Evolutionary conservation across 225 moss, liverwort and hornwort genomes (phyloP).

Genomic region (Anthoceros angustus): DNA sequence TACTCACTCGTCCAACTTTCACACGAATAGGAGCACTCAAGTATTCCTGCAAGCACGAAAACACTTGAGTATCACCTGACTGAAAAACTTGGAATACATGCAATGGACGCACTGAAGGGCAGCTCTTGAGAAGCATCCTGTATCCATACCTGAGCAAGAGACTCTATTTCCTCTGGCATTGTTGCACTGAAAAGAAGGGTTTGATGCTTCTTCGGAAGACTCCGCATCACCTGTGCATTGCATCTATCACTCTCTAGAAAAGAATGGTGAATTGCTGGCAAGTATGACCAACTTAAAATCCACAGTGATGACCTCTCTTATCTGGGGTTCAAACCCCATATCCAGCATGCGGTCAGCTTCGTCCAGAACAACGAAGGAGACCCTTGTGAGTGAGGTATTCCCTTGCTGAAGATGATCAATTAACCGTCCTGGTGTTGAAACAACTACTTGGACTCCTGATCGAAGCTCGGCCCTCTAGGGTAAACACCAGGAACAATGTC

Average conservation of each 20-base stretch:
- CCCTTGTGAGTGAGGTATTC: conserved; percentile 87
- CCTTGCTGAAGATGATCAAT: conserved; percentile 99
- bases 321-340: conserved; percentile 99
- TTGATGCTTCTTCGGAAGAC: conserved; percentile 93
- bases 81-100: no score
- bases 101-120: no score
- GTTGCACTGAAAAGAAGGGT: conserved; percentile 96
- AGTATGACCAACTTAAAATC: no score
- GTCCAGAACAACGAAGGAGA: conserved; percentile 87
- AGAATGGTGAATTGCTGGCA: no score
- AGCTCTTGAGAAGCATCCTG: neutral
- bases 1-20: conserved; percentile 92
- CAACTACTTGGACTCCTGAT: conserved; percentile 91
- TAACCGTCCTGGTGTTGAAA: conserved; percentile 93
- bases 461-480: conserved; percentile 79
- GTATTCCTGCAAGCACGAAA: conserved; percentile 52
- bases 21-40: conserved; percentile 63
- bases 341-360: conserved; percentile 99
- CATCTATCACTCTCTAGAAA: no score
- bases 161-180: conserved; percentile 97
- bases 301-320: conserved; percentile 94
- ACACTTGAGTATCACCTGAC: no score
- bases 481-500: neutral
- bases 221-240: conserved; percentile 77
- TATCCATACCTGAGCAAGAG: conserved; percentile 41